phyloP scores from a whole-genome alignment of 768 basidiomycete species.

The Tulasnella sp. region DNA sequence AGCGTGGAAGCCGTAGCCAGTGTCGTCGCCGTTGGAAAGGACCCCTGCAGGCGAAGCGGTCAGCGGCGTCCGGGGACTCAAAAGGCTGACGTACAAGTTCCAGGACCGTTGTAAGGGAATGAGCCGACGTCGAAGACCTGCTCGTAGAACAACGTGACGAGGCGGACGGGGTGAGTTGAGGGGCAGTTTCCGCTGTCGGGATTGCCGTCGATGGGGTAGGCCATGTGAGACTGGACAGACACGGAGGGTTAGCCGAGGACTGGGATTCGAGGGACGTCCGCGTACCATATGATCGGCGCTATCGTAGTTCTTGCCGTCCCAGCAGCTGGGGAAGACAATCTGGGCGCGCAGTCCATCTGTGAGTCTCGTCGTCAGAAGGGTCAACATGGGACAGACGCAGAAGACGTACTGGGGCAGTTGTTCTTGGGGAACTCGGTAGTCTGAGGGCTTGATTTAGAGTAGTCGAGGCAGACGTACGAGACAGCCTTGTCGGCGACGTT shows the following conservation, averaged over 20 bases:
- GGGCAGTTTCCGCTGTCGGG: slow-evolving; percentile 34
- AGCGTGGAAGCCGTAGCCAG: slow-evolving; percentile 36
- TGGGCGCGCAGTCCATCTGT: slow-evolving; percentile 34
- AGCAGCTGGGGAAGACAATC: slow-evolving; percentile 33
- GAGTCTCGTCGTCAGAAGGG: not conserved
- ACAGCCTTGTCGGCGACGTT: slow-evolving; percentile 43
- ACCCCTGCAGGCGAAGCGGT: slow-evolving; percentile 31
- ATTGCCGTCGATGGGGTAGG: slow-evolving; percentile 21
- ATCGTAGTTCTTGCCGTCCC: slow-evolving; percentile 34
- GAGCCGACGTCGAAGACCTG: slow-evolving; percentile 22
- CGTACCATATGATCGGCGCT: slow-evolving; percentile 33
- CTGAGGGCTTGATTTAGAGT: slow-evolving; percentile 21
- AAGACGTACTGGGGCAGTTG: slow-evolving; percentile 26
- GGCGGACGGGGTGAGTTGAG: slow-evolving; percentile 29
- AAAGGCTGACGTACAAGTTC: slow-evolving; percentile 16
- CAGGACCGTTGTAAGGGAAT: slow-evolving; percentile 27
- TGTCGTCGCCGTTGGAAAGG: slow-evolving; percentile 35
- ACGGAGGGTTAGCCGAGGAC: not conserved
- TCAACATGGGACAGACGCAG: too few species aligned
- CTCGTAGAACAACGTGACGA: slow-evolving; percentile 38
- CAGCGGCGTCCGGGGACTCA: not conserved
- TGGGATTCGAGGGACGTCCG: not conserved
- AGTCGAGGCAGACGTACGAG: slow-evolving; percentile 45
- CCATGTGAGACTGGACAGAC: slow-evolving; percentile 30
- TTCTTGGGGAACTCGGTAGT: slow-evolving; percentile 10